phyloP scores from a whole-genome alignment of 352 stramenopile genomes.

The Globisporangium spinosum region DNA sequence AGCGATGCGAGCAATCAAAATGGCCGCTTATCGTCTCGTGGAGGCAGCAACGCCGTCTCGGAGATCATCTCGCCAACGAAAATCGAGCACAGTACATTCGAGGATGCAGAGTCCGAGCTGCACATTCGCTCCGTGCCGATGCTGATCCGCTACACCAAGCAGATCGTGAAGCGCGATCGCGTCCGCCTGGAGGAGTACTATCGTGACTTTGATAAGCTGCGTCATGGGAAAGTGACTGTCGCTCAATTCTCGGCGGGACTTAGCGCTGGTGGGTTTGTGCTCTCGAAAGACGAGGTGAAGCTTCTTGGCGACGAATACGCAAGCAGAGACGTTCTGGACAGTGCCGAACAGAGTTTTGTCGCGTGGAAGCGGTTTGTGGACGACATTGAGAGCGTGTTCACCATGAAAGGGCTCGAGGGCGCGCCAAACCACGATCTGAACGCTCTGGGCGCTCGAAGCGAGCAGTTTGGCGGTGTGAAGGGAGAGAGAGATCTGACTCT shows the following conservation, averaged over 20 bases:
- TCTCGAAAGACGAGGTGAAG: constrained; percentile 56
- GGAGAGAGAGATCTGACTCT: constrained; percentile 45
- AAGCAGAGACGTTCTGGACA: constrained; percentile 50
- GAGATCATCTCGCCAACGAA: constrained; percentile 60
- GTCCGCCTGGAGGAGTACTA: constrained; percentile 84
- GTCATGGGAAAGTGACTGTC: constrained; percentile 68
- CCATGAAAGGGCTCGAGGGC: constrained; percentile 65
- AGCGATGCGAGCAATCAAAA: constrained; percentile 30
- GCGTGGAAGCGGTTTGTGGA: constrained; percentile 79
- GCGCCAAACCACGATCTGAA: constrained; percentile 54
- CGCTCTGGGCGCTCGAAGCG: constrained; percentile 38
- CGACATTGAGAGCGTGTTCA: constrained; percentile 81
- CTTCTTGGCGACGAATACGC: constrained; percentile 57
- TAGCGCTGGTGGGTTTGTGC: constrained; percentile 44
- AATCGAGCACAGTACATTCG: constrained; percentile 35
- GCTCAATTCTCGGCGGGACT: constrained; percentile 65
- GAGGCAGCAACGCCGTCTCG: constrained; percentile 31
- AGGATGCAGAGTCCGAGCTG: constrained; percentile 25
- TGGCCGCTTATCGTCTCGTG: constrained; percentile 35
- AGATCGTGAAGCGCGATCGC: constrained; percentile 74
- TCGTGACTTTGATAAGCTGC: constrained; percentile 80
- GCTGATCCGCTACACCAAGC: constrained; percentile 78
- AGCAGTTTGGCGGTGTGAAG: constrained; percentile 57
- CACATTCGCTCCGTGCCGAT: constrained; percentile 56
- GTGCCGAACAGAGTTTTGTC: constrained; percentile 50